Evolutionary conservation across 495 filamentous ascomycete species (phyloP), one percentile per base, ranked within the genome.

Genomic region (Daldinia decipiens): DNA sequence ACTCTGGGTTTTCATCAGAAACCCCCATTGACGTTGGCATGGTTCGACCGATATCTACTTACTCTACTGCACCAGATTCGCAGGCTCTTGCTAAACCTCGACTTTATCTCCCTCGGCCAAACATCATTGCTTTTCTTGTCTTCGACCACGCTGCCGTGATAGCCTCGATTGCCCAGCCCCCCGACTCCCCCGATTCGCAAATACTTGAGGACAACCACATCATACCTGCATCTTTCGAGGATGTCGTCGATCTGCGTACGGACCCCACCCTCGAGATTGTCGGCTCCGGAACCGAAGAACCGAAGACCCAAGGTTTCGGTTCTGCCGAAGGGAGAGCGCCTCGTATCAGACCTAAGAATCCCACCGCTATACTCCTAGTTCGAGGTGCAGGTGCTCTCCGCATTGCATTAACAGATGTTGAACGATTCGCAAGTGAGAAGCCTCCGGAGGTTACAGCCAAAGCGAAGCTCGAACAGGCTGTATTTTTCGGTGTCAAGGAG

Each of bases 381-480:
- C 88, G 90, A 63, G 90, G 90, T 24, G 93, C 89, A 68, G 95
- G 96, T 21, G 81, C 93, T n/a, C 77, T 98, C 43, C 87, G 94
- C 62, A 79, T 98, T 39, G 86, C 86, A n/a, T 79, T 86, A 17
- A 79, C 80, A 31, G 84, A 90, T 51, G 78, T 82, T 11, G 82
- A 85, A 58, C 80, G 82, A 52, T 85, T 88, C 43, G 78, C 81
- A 13, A 83, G 79, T 59, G 81, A 82, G 12, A 74, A 74, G 43
- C 79, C 84, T 1, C 86, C 85, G 4, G 75, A 81, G 64, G 83
- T 95, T 19, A 93, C 92, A 1, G 91, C 92, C 7, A 93, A 91
- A 76, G 91, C 88, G 75, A 98, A 95, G 78, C 84, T 99, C 47
- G 93, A 97, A 73, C 95, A 98, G 77, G 95, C 95, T 13, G 89